Conservation (phyloP, 306 rosid species). For the Arachis stenosperma region DNA sequence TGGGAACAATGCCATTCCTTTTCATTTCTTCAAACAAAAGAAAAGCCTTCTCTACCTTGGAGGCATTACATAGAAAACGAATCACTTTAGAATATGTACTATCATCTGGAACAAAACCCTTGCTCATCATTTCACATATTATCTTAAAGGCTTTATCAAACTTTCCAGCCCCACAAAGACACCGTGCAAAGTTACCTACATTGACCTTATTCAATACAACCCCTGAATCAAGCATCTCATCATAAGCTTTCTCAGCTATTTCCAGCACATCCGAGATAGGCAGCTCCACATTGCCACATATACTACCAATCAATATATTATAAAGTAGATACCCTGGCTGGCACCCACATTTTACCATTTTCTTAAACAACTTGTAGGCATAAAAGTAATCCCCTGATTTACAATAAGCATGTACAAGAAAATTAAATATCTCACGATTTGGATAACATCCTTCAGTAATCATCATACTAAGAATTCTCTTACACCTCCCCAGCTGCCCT, state of each 20-base stretch:
- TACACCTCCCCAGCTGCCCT: conserved; percentile 76
- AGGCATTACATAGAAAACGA: conserved; percentile 69
- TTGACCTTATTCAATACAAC: conserved; percentile 73
- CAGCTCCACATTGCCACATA: conserved; percentile 59
- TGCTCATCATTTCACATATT: conserved; percentile 76
- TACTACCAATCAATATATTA: conserved; percentile 73
- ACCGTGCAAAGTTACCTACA: conserved; percentile 66
- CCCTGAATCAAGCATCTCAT: conserved; percentile 77
- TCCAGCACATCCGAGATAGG: conserved; percentile 60
- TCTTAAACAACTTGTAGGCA: conserved; percentile 73
- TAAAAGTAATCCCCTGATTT: conserved; percentile 65
- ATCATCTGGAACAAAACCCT: conserved; percentile 78
- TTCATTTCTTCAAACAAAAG: conserved; percentile 78
- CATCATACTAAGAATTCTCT: conserved; percentile 88
- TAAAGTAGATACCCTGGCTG: conserved; percentile 74
- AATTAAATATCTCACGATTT: conserved; percentile 67
- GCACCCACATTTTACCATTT: conserved; percentile 67
- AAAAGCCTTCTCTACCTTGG: conserved; percentile 82
- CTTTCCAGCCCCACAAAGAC: conserved; percentile 77
- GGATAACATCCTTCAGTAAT: conserved; percentile 84
- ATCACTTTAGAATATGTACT: conserved; percentile 85
- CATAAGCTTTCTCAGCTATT: conserved; percentile 76
- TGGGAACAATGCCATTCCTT: conserved; percentile 70
- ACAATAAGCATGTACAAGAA: conserved; percentile 81
- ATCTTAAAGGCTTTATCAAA: conserved; percentile 75